phyloP scores from a whole-genome alignment of 176 grass and related monocot genomes.

The Dendrocalamus sinicus region DNA sequence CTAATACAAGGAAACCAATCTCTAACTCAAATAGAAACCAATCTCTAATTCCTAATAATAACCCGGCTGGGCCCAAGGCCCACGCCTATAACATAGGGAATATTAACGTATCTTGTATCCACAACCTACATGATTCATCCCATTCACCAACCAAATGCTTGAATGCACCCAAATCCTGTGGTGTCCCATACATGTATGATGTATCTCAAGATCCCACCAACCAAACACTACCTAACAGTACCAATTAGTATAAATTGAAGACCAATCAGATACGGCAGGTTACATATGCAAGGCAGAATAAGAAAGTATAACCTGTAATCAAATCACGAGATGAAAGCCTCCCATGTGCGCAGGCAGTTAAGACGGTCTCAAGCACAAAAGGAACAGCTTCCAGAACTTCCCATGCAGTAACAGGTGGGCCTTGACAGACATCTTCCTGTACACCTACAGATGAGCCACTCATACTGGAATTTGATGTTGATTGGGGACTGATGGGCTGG shows the following conservation, averaged over 20 bases:
- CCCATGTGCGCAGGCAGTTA: conserved; percentile 81
- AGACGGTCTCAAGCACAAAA: conserved; percentile 81
- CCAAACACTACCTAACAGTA: not conserved
- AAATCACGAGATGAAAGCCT: conserved; percentile 77
- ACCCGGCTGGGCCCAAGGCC: no score
- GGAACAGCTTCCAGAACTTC: conserved; percentile 83
- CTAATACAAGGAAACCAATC: no score
- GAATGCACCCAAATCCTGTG: not conserved
- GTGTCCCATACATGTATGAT: not conserved
- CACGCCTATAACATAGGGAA: no score
- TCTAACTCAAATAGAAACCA: no score
- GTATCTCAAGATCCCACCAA: not conserved
- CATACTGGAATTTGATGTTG: conserved; percentile 48
- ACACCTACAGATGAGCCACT: conserved; percentile 48
- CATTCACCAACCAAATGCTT: not conserved
- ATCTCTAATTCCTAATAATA: no score
- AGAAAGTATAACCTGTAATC: conserved; percentile 57
- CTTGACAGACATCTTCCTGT: conserved; percentile 48
- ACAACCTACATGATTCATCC: not conserved
- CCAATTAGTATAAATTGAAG: not conserved
- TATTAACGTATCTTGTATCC: not conserved
- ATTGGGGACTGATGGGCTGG: conserved; percentile 38
- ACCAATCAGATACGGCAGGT: not conserved
- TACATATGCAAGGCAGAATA: not conserved
- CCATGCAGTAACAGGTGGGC: conserved; percentile 59